Evolutionary conservation across 2,329 filamentous ascomycete species (phyloP).

Genomic region (Penicillium sp.): DNA sequence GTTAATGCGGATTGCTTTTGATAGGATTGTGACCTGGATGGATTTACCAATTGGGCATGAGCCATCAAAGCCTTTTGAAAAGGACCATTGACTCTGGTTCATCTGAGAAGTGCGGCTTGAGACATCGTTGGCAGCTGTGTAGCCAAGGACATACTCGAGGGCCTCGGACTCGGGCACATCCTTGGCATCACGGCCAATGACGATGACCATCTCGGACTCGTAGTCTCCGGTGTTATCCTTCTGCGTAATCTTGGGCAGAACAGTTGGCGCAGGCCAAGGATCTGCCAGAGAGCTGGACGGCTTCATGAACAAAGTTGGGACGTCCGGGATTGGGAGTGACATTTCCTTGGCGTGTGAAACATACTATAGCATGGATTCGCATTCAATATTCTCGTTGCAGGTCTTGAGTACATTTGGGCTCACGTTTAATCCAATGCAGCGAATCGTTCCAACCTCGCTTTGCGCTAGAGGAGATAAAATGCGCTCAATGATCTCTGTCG

Average conservation of each 20-base stretch:
- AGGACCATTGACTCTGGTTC: conserved; percentile 56
- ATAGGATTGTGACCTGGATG: rapidly evolving
- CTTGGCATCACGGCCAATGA: conserved; percentile 54
- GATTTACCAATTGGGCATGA: conserved; percentile 52
- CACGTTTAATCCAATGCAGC: conserved; percentile 60
- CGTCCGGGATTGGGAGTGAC: conserved; percentile 52
- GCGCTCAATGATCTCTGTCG: conserved; percentile 35
- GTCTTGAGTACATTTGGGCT: conserved; percentile 11
- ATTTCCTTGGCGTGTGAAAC: conserved; percentile 54
- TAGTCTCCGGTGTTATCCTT: conserved; percentile 58
- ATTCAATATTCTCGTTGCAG: neutral
- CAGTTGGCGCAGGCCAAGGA: conserved; percentile 52
- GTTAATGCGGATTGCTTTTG: neutral
- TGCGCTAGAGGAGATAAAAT: conserved; percentile 54
- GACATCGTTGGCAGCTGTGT: conserved; percentile 64
- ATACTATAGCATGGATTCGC: conserved; percentile 38
- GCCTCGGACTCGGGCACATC: conserved; percentile 59
- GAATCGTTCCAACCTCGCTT: conserved; percentile 56
- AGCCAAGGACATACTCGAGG: conserved; percentile 61
- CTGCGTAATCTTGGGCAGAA: conserved; percentile 56
- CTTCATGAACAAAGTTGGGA: conserved; percentile 61
- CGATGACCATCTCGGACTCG: conserved; percentile 59
- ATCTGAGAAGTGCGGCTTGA: conserved; percentile 59
- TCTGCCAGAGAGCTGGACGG: conserved; percentile 55
- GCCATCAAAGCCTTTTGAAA: conserved; percentile 60